Evolutionary conservation across 2,329 filamentous ascomycete genomes (phyloP).

Genomic region (Tolypocladium nubicola): DNA sequence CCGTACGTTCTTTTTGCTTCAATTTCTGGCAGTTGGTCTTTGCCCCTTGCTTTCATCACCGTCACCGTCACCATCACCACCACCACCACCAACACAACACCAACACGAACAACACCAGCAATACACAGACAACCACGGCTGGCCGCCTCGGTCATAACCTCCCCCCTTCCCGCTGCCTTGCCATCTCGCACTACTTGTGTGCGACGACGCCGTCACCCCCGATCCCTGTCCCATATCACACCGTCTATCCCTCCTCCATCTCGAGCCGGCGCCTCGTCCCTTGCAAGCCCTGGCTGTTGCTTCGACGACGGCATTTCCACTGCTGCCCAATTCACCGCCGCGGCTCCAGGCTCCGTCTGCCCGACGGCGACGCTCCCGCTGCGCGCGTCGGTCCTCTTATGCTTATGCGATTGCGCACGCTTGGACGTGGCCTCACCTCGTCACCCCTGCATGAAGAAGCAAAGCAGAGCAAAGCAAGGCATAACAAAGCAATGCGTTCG

Average conservation of each 20-base stretch:
- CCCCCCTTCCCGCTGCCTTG: too few species aligned
- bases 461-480: too few species aligned
- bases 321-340: neutral
- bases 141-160: too few species aligned
- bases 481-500: neutral
- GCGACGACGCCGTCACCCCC: neutral
- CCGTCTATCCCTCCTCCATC: neutral
- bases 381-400: neutral
- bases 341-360: neutral
- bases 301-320: neutral
- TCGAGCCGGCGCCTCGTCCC: neutral
- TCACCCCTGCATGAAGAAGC: neutral
- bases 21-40: neutral
- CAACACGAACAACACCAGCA: neutral
- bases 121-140: neutral
- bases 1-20: neutral
- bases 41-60: neutral
- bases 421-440: neutral
- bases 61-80: neutral
- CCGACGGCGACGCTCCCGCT: neutral
- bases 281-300: neutral
- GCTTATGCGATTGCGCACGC: neutral
- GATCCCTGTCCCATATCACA: neutral
- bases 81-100: neutral
- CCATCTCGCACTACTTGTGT: too few species aligned